Base-by-base conservation (phyloP, 2,329 filamentous ascomycete genomes). In the Botrytis pseudocinerea region DNA sequence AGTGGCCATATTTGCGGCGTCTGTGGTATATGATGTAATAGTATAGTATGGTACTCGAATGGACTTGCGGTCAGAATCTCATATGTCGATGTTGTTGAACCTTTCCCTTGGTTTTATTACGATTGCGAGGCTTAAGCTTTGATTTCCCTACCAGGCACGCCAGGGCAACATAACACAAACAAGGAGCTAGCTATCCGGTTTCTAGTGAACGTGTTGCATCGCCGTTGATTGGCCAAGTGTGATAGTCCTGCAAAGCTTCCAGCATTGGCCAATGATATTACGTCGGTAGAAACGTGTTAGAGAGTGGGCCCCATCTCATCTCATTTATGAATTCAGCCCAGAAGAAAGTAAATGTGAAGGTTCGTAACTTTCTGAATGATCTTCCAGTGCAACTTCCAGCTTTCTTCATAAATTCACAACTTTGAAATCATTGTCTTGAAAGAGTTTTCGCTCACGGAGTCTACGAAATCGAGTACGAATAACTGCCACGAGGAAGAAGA, bases 1-100 rank as follows among this genome's bases (percentile, higher is more conserved):
- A 35, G 77, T 76, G 69, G 78, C 76, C 78, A 79, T 80, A 65
- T 62, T 62, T 32, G n/a, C 57, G 25, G 44, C 46, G 8, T 75
- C 71, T 71, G 40, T 9, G 22, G 35, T 57, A 68, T 42, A 68
- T 68, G 65, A 57, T 68, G 35, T 25, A 42, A 42, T 57, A 42
- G 65, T 57, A 68, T 68, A 28, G 10, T 42, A 14, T 25, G 12
- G n/a, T 54, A n/a, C 12, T 57, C 65, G 42, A 42, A 42, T 22
- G 35, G 40, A 57, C 44, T 54, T 8, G 64, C 64, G 48, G 25
- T 48, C 4, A 54, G 35, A 38, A 40, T 40, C 25, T 25, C 38
- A 2, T 42, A 12, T 54, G 32, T 28, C 25, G 54, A 54, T 66
- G 64, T 54, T n/a, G 46, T 28, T 42, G 44, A 54, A 40, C n/a